phyloP scores from a whole-genome alignment of 495 filamentous ascomycete genomes.

The Parathielavia hyrcaniae region DNA sequence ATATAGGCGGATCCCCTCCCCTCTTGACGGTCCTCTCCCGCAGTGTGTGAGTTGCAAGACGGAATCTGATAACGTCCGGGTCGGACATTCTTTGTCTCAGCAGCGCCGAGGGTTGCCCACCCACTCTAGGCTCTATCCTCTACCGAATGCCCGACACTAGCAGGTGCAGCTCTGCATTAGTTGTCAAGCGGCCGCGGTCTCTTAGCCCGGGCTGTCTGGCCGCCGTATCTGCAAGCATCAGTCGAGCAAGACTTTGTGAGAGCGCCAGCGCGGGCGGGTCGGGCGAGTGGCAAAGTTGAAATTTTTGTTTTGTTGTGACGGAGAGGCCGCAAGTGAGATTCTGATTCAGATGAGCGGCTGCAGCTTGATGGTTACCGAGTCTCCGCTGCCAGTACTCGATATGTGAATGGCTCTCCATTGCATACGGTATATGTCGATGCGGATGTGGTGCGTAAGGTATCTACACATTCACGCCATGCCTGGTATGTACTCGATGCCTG shows the following conservation, averaged over 20 bases:
- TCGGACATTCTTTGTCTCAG: conserved; percentile 2
- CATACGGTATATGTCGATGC: too few relatives aligned
- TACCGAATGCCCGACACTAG: background rate
- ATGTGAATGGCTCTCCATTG: too few relatives aligned
- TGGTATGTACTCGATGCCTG: too few relatives aligned
- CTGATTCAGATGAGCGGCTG: background rate
- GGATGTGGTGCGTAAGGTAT: too few relatives aligned
- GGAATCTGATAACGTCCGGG: background rate
- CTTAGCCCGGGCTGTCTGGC: background rate
- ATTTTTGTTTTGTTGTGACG: background rate
- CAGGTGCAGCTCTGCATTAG: background rate
- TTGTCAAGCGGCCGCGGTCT: background rate
- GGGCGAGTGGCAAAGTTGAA: background rate
- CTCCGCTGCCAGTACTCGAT: background rate
- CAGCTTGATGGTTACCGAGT: background rate
- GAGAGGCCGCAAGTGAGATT: background rate
- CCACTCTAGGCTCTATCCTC: background rate
- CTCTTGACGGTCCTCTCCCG: background rate
- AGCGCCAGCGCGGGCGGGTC: too few relatives aligned
- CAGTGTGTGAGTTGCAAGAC: background rate
- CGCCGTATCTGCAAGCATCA: conserved; percentile 4
- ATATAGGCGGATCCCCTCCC: background rate
- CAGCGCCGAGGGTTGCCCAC: background rate
- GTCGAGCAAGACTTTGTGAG: background rate
- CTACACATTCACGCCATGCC: too few relatives aligned